A percentile compares a stretch with the other conserved stretches of the same genome.
Evolutionary conservation across 2,329 filamentous ascomycete species (phyloP).

Genomic region (Lachnellula hyalina): DNA sequence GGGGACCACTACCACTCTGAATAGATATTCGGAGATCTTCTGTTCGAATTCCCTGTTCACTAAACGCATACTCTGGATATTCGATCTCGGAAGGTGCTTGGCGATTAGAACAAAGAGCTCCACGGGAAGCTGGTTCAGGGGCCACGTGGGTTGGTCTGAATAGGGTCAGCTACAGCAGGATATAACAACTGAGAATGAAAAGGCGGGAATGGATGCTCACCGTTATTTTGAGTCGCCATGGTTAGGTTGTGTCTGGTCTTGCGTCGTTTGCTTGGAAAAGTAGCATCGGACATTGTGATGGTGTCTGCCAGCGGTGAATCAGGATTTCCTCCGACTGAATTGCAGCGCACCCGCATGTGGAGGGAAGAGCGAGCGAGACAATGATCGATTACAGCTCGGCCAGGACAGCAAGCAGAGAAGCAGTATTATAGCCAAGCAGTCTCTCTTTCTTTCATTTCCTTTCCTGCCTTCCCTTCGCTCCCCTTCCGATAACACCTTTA

Average conservation of each 20-base stretch:
- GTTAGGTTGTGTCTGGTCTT: constrained; percentile 12
- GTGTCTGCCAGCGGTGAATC: background rate
- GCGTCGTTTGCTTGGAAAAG: constrained; percentile 17
- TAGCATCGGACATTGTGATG: constrained; percentile 4
- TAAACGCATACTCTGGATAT: constrained; percentile 56
- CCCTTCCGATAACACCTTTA: too few species aligned
- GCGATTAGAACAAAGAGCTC: constrained; percentile 59
- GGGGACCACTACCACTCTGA: constrained; percentile 58
- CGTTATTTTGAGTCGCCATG: background rate
- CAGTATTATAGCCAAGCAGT: too few species aligned
- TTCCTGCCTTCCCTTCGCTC: too few species aligned
- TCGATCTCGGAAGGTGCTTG: constrained; percentile 48
- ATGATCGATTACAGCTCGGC: too few species aligned
- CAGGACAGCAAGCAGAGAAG: too few species aligned
- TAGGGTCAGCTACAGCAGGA: background rate
- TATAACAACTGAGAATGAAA: background rate
- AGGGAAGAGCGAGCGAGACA: too few species aligned
- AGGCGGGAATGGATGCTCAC: background rate
- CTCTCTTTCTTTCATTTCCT: too few species aligned
- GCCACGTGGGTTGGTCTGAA: constrained; percentile 29
- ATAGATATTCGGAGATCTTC: constrained; percentile 53
- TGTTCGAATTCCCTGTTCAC: constrained; percentile 55
- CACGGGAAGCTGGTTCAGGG: constrained; percentile 43
- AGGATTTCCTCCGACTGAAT: background rate
- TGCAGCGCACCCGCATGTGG: constrained; percentile 42